Evolutionary conservation across 805 yeast species (phyloP).

Genomic region (Candida palmyrensis): DNA sequence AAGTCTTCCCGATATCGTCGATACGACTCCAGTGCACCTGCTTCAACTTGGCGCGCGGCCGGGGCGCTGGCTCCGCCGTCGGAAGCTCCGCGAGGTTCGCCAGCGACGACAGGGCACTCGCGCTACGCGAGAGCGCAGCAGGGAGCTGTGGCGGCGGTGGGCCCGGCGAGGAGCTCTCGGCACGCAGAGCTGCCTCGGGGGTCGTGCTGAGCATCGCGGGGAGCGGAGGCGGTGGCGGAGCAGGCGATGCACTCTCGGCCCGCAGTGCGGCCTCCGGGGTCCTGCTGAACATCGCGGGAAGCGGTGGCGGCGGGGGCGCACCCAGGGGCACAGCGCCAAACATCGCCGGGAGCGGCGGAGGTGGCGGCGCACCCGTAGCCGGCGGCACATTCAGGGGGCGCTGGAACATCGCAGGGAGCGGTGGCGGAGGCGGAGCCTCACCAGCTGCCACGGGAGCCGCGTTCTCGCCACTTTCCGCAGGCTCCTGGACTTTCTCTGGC

Average conservation of each 20-base stretch:
- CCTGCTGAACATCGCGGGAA: slow-evolving; percentile 10
- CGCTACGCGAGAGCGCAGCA: slow-evolving; percentile 1
- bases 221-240: slow-evolving; percentile 16
- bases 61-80: too few species aligned
- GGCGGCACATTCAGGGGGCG: background rate
- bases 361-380: slow-evolving; percentile 1
- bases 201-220: slow-evolving; percentile 2
- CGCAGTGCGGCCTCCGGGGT: slow-evolving; percentile 1
- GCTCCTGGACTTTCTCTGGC: too few species aligned
- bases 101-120: too few species aligned
- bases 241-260: slow-evolving; percentile 8
- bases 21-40: slow-evolving; percentile 97
- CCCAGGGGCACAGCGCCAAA: slow-evolving; percentile 1
- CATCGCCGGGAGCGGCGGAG: slow-evolving; percentile 14
- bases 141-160: slow-evolving; percentile 11
- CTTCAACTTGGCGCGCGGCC: slow-evolving; percentile 76
- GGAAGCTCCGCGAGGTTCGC: slow-evolving; percentile 1
- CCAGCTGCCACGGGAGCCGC: background rate
- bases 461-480: background rate
- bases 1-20: slow-evolving; percentile 76
- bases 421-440: slow-evolving; percentile 13
- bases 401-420: slow-evolving; percentile 9
- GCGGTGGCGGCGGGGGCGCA: slow-evolving; percentile 16
- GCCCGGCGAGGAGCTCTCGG: slow-evolving; percentile 8
- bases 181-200: background rate